Base-by-base conservation (phyloP, 345 rosid species). In the Eucalyptus cladocalyx region DNA sequence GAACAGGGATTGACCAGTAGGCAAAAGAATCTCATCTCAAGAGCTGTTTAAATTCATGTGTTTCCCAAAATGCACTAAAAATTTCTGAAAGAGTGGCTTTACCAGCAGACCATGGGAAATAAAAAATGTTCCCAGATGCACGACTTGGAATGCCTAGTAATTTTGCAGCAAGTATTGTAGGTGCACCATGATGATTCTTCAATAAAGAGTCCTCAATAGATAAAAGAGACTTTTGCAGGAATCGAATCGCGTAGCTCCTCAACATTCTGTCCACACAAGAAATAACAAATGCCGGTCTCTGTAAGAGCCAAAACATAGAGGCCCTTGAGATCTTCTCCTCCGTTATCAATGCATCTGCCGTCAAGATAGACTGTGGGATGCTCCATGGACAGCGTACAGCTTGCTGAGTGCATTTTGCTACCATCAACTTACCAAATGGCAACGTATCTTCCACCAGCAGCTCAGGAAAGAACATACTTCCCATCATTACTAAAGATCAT, bases 351-450 rank as follows among this genome's bases (percentile, higher is more conserved):
- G 89, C 93, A 88, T 95, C 88, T 92, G 91, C 96, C 47, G 89
- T 98, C 99, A 86, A 98, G 88, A 21, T 92, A 96, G 72, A 97
- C 94, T 42, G 99, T 96, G 89, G 99, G 99, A 91, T 98, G 95
- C 91, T 96, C 99, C 95, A 97, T 92, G 67, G 99, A 95, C 51
- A 14, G 18, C 3, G 51, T 6, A 14, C 51, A 49, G 51, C n/a
- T n/a, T n/a, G n/a, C n/a, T n/a, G n/a, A n/a, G n/a, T n/a, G n/a
- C n/a, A n/a, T n/a, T n/a, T n/a, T n/a, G n/a, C n/a, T n/a, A n/a
- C n/a, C n/a, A n/a, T n/a, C n/a, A n/a, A n/a, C n/a, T n/a, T n/a
- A n/a, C n/a, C n/a, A n/a, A n/a, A n/a, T n/a, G n/a, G n/a, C n/a
- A n/a, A n/a, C n/a, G n/a, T 96, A 95, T 92, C 97, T 94, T 93